Evolutionary conservation across 495 filamentous ascomycete species (phyloP), one percentile per base, ranked within the genome.

Genomic region (Hypoxylon fuscum): DNA sequence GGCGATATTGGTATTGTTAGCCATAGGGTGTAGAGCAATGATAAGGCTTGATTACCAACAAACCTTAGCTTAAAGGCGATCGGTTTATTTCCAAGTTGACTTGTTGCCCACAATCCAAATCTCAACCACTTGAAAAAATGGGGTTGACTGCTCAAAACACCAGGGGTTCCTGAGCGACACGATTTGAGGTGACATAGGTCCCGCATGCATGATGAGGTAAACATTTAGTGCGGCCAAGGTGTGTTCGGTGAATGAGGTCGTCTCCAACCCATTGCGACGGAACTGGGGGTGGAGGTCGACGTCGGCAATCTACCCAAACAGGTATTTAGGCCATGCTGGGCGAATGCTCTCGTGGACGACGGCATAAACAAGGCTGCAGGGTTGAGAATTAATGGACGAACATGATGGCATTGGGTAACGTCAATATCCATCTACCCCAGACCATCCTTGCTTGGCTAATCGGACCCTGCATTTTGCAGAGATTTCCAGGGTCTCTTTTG

Each of bases 201-300:
- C 41, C 45, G 34, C 11, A 58, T 58, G 55, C 55, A 54, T 47
- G 57, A 60, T 60, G 57, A 60, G 57, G 49, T 60, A 60, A 59
- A 46, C 47, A 20, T 21, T 14, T 31, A 40, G 18, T 2, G 4
- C 2, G 14, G 18, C 45, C 38, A 59, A 59, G 55, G 38, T 25
- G 25, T 18, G 9, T 29, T 52, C 15, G 35, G 15, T 52, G 35
- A 42, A 42, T 52, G 18, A 42, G 35, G 34, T 14, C 5, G 34
- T 8, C 34, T 1, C 15, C 34, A 8, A 3, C 34, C 12, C 12
- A 37, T 37, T 37, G 34, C 2, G 34, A 37, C 34, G 34, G 12
- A 2, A 8, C 6, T 14, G 11, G 34, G n/a, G 15, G 34, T 14
- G 4, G 34, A 14, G 12, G 34, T 32, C 31, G 5, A 37, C n/a